A percentile compares a stretch with the other conserved stretches of the same genome.
These are phyloP conservation scores for Allantophomopsis lycopodina DNA, from an alignment of 2,329 filamentous ascomycete genomes.

Conservation along the genomic window DNA sequence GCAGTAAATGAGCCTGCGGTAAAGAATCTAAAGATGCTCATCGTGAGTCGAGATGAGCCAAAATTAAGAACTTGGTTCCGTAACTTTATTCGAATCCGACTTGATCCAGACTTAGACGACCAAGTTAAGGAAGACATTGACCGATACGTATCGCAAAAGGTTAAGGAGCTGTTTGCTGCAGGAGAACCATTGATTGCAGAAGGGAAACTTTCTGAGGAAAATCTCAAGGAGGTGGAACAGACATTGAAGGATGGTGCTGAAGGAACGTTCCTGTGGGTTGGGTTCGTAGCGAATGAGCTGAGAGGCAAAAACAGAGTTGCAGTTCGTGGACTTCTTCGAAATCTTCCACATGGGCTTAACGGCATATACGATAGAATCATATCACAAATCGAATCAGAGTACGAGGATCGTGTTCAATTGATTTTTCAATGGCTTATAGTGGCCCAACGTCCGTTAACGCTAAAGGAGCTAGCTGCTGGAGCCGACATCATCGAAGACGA, in stretches of 20 bases:
- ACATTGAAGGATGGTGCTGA: neutral
- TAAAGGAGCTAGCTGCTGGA: neutral
- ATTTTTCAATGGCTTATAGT: neutral
- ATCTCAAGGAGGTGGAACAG: too few relatives aligned
- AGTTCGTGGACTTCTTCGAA: neutral
- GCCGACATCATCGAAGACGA: neutral
- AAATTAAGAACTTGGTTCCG: neutral
- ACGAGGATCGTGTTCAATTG: neutral
- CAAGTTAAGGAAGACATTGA: constrained; percentile 8
- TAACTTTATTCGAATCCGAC: constrained; percentile 5
- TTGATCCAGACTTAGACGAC: constrained; percentile 11
- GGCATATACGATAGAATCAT: neutral
- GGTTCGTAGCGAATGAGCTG: neutral
- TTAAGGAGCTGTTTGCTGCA: constrained; percentile 1
- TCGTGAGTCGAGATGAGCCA: constrained; percentile 6
- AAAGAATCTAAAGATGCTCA: constrained; percentile 5
- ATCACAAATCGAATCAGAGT: neutral
- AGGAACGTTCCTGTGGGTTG: neutral
- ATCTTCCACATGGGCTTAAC: neutral
- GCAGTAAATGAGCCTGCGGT: too few relatives aligned
- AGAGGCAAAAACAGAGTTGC: neutral
- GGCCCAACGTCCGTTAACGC: neutral
- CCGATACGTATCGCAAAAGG: constrained; percentile 8
- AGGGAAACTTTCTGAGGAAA: too few relatives aligned
- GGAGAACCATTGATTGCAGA: too few relatives aligned